These are phyloP conservation scores for Sporobolomyces phaffii DNA, from an alignment of 768 basidiomycete genomes.

Conservation along the genomic window DNA sequence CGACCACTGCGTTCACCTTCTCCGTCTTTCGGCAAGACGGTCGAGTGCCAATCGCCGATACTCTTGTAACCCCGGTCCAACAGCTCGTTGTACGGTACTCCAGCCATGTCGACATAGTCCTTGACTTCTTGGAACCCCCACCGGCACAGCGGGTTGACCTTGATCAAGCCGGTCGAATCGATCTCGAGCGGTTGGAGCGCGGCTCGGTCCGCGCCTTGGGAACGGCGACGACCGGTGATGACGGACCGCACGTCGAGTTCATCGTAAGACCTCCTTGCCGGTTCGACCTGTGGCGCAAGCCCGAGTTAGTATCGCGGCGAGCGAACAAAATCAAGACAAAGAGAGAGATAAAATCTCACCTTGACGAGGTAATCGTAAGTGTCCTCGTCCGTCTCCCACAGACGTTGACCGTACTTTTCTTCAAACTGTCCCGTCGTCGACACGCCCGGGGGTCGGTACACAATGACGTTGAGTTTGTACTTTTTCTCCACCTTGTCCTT, in stretches of 20 bases:
- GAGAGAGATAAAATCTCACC: slow-evolving; percentile 50
- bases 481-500: slow-evolving; percentile 69
- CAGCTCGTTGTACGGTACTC: slow-evolving; percentile 80
- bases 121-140: slow-evolving; percentile 84
- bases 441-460: slow-evolving; percentile 72
- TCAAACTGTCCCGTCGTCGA: slow-evolving; percentile 68
- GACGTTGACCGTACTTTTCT: slow-evolving; percentile 63
- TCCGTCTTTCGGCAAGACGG: slow-evolving; percentile 49
- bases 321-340: not conserved
- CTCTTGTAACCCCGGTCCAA: slow-evolving; percentile 87
- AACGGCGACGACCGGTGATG: slow-evolving; percentile 88
- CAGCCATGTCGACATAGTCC: slow-evolving; percentile 70
- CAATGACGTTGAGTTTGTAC: slow-evolving; percentile 67
- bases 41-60: slow-evolving; percentile 97
- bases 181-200: slow-evolving; percentile 78
- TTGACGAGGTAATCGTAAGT: slow-evolving; percentile 89
- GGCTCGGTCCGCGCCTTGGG: slow-evolving; percentile 86
- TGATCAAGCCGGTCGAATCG: slow-evolving; percentile 80
- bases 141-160: slow-evolving; percentile 84
- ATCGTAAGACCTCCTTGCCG: slow-evolving; percentile 79
- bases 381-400: slow-evolving; percentile 84
- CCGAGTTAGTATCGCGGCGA: not conserved
- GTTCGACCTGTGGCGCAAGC: slow-evolving; percentile 64
- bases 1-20: slow-evolving; percentile 75
- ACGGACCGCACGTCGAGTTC: slow-evolving; percentile 71